Evolutionary conservation across 306 rosid genomes (phyloP), one percentile per base, ranked within the genome.

Genomic region (Prunus campanulata): DNA sequence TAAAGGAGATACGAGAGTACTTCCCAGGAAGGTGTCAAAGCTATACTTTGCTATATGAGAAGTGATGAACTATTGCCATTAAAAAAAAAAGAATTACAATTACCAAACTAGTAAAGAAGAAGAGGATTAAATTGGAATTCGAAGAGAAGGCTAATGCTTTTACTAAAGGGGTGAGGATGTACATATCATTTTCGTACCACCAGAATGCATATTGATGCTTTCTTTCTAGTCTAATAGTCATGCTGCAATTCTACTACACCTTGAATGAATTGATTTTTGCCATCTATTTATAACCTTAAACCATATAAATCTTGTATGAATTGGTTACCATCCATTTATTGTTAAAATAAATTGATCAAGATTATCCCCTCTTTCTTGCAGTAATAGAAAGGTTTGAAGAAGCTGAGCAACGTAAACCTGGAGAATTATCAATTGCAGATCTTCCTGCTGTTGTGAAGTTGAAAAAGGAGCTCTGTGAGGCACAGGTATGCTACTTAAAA

Each of bases 371-470:
- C 73, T 66, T 47, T 67, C 29, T 75, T 72, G 71, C 96, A 91
- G 98, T 92, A 3, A 78, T 96, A 30, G 97, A 91, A 73, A 85
- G 86, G 78, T 92, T 89, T 79, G 96, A 92, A 82, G 97, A 95
- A 82, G 88, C 86, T 11, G 92, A 87, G 81, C 93, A 91, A 27
- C 84, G 88, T 22, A 85, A 72, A 77, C 89, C 88, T 0, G 97
- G 96, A 68, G 90, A 88, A 11, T 83, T 88, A 77, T 87, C 93
- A 4, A 76, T 66, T 65, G 79, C 82, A 22, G 96, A 96, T 89
- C 90, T 92, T 86, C 86, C 96, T 7, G 65, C 68, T 77, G 88
- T 92, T 78, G 85, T 87, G 77, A 87, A 88, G 82, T 72, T 89
- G 86, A 92, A 91, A 79, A 85, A 81, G 80, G 93, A 96, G 78